Percentiles rank a stretch among this genome's conserved stretches.
Conservation (phyloP, 1,284 basidiomycete species). For the Xanthoconium separans region DNA sequence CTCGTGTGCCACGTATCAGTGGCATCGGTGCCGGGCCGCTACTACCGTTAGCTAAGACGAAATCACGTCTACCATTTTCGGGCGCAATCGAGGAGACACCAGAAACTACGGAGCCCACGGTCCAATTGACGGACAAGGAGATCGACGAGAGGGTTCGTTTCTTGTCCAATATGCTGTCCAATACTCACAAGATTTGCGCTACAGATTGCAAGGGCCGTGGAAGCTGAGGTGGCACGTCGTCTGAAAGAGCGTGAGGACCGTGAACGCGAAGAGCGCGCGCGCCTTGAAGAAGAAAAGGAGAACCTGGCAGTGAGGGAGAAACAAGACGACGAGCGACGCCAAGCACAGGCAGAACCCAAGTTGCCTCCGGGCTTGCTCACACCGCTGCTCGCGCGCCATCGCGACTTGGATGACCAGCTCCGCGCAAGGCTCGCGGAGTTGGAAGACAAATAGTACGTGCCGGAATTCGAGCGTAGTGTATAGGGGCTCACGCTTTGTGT, state of each 20-base stretch:
- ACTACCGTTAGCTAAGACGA: conserved; percentile 22
- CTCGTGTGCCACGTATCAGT: conserved; percentile 34
- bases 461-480: conserved; percentile 1
- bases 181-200: neutral
- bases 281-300: conserved; percentile 40
- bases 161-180: neutral
- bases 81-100: conserved; percentile 18
- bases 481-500: conserved; percentile 11
- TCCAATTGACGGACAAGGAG: conserved; percentile 61
- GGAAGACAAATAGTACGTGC: conserved; percentile 66
- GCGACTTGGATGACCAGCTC: conserved; percentile 65
- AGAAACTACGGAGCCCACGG: conserved; percentile 11
- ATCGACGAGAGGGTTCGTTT: conserved; percentile 64
- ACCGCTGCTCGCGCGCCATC: conserved; percentile 59
- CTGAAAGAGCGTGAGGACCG: conserved; percentile 58
- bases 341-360: conserved; percentile 18
- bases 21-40: conserved; percentile 25
- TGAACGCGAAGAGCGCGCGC: conserved; percentile 37
- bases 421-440: conserved; percentile 61
- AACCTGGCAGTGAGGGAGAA: conserved; percentile 21
- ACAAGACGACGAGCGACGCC: conserved; percentile 15
- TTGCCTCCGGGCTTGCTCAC: conserved; percentile 60
- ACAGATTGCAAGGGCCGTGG: conserved; percentile 69
- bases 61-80: conserved; percentile 20
- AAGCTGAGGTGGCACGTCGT: conserved; percentile 66